Evolutionary conservation across 495 filamentous ascomycete species (phyloP).

Genomic region (Penicillium ucsense): DNA sequence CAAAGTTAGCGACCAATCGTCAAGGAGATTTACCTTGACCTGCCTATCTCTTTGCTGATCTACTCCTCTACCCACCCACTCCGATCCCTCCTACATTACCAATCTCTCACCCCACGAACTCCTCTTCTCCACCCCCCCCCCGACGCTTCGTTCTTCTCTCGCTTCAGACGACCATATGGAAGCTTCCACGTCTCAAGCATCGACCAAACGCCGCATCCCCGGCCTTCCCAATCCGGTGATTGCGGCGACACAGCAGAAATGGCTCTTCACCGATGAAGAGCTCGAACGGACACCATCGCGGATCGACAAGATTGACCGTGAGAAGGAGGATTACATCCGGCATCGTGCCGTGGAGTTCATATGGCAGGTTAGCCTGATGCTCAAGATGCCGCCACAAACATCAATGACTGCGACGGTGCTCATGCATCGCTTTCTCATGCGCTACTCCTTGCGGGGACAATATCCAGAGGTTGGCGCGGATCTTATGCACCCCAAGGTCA

Average conservation of each 20-base stretch:
- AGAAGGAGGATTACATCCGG: constrained; percentile 66
- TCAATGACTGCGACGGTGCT: constrained; percentile 86
- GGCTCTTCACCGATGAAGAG: constrained; percentile 83
- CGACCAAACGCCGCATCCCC: constrained; percentile 35
- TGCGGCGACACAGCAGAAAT: constrained; percentile 56
- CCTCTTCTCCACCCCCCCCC: background rate
- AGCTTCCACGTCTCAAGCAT: constrained; percentile 16
- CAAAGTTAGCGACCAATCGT: too few relatives aligned
- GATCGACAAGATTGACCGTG: constrained; percentile 64
- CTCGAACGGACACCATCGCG: constrained; percentile 73
- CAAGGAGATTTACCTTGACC: too few relatives aligned
- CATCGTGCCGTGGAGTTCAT: constrained; percentile 96
- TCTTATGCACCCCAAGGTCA: constrained; percentile 72
- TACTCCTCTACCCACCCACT: too few relatives aligned
- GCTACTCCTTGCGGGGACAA: constrained; percentile 49
- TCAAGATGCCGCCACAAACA: constrained; percentile 86
- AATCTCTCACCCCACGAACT: background rate
- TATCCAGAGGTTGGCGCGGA: constrained; percentile 35
- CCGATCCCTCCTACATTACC: background rate
- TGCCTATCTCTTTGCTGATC: too few relatives aligned
- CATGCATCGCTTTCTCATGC: constrained; percentile 93
- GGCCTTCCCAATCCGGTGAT: constrained; percentile 41
- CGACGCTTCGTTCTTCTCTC: background rate
- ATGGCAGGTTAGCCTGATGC: constrained; percentile 81
- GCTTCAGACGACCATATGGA: constrained; percentile 19